These are phyloP conservation scores for Hyaloscypha finlandica DNA, from an alignment of 495 filamentous ascomycete species.

Conservation along the genomic window DNA sequence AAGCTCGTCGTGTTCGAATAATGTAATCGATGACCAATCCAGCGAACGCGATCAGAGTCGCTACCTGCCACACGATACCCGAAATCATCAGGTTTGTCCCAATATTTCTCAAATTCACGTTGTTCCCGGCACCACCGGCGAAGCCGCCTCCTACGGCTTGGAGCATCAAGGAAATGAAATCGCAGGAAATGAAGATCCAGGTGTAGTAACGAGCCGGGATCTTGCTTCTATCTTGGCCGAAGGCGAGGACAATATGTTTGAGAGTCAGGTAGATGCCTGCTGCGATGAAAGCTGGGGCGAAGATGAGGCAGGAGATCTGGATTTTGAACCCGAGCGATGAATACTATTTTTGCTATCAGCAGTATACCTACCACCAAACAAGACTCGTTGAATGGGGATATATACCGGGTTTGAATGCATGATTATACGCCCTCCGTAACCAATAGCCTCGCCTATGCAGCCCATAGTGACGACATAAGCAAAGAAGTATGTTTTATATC, in stretches of 20 bases:
- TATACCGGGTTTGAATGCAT: conserved; percentile 23
- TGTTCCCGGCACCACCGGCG: conserved; percentile 50
- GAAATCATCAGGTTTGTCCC: conserved; percentile 71
- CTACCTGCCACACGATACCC: conserved; percentile 71
- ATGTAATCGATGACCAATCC: conserved; percentile 52
- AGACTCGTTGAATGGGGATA: background rate
- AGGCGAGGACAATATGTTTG: conserved; percentile 60
- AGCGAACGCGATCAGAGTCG: conserved; percentile 61
- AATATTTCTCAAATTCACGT: conserved; percentile 36
- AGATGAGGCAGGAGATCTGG: conserved; percentile 61
- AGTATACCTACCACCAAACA: background rate
- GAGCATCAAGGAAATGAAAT: conserved; percentile 62
- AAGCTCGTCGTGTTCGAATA: conserved; percentile 39
- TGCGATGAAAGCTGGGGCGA: conserved; percentile 63
- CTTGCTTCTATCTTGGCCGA: conserved; percentile 55
- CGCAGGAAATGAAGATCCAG: conserved; percentile 67
- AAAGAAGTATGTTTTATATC: conserved; percentile 41
- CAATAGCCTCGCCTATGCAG: conserved; percentile 45
- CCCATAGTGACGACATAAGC: conserved; percentile 44
- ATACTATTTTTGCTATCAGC: conserved; percentile 26
- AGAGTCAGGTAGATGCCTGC: conserved; percentile 68
- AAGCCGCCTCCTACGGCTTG: conserved; percentile 67
- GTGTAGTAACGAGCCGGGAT: conserved; percentile 62
- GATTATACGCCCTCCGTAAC: conserved; percentile 31
- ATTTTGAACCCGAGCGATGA: conserved; percentile 46